A percentile compares a stretch with the other conserved stretches of the same genome.
These are phyloP conservation scores for Mucor piriformis DNA, from an alignment of 371 early-diverging fungal species.

Conservation along the genomic window DNA sequence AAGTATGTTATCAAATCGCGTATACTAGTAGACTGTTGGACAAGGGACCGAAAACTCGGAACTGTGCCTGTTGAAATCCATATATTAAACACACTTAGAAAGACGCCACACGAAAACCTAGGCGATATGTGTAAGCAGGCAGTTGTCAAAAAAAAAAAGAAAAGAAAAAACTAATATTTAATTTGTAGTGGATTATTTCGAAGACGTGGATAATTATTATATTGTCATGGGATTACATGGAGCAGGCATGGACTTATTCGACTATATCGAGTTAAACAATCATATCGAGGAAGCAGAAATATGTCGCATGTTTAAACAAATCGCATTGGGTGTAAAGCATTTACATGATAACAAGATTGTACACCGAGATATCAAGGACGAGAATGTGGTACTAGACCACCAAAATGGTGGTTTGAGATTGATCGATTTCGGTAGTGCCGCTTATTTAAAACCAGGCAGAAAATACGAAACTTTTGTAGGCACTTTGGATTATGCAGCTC, in stretches of 20 bases:
- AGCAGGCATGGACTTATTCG: conserved; percentile 73
- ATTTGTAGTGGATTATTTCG: conserved; percentile 59
- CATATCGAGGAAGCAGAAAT: conserved; percentile 61
- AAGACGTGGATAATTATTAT: conserved; percentile 71
- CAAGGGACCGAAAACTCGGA: conserved; percentile 62
- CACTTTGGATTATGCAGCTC: conserved; percentile 75
- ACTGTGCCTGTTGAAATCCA: conserved; percentile 74
- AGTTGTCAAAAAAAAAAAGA: not conserved
- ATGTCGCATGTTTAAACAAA: conserved; percentile 62
- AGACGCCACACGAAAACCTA: conserved; percentile 64
- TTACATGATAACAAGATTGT: conserved; percentile 73
- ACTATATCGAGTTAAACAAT: conserved; percentile 71
- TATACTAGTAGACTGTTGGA: conserved; percentile 76
- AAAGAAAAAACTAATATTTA: not conserved
- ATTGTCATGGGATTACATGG: conserved; percentile 70
- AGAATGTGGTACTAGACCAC: conserved; percentile 72
- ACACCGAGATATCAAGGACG: conserved; percentile 81
- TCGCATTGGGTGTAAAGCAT: conserved; percentile 67
- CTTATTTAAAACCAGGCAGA: conserved; percentile 61
- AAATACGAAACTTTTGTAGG: conserved; percentile 77
- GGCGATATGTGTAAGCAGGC: conserved; percentile 56
- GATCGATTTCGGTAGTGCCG: conserved; percentile 79
- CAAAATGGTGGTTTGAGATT: conserved; percentile 51
- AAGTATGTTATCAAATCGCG: conserved; percentile 79
- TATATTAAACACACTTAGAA: conserved; percentile 64